These are phyloP conservation scores for Penicillium palitans DNA, from an alignment of 2,329 filamentous ascomycete genomes.

Conservation along the genomic window DNA sequence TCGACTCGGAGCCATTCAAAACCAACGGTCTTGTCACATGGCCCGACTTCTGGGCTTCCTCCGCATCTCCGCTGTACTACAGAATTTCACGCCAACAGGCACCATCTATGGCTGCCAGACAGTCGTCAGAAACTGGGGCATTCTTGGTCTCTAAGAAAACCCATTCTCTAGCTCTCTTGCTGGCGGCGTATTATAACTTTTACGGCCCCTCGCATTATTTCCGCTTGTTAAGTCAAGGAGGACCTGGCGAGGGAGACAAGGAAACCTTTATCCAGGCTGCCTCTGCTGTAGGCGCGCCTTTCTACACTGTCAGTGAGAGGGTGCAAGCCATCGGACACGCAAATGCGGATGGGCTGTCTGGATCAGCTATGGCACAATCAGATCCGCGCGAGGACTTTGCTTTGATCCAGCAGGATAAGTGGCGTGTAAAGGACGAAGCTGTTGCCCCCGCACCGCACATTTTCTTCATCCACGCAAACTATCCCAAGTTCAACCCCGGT, in stretches of 20 bases:
- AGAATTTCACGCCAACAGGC: conserved; percentile 40
- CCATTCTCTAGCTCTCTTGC: conserved; percentile 36
- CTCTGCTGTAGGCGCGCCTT: conserved; percentile 33
- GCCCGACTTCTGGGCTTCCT: conserved; percentile 56
- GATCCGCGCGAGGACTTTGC: conserved; percentile 42
- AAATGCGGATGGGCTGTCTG: conserved; percentile 29
- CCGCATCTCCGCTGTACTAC: conserved; percentile 47
- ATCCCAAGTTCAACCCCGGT: conserved; percentile 45
- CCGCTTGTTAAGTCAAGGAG: conserved; percentile 42
- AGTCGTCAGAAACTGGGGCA: conserved; percentile 40
- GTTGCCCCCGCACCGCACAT: conserved; percentile 35
- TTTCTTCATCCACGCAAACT: conserved; percentile 45
- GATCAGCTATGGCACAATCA: conserved; percentile 42
- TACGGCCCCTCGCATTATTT: conserved; percentile 42
- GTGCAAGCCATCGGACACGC: conserved; percentile 39
- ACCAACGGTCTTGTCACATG: conserved; percentile 57
- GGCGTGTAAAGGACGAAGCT: conserved; percentile 35
- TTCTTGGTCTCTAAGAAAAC: conserved; percentile 41
- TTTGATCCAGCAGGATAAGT: conserved; percentile 34
- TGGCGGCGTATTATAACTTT: conserved; percentile 42
- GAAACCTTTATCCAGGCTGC: conserved; percentile 42
- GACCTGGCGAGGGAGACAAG: conserved; percentile 42
- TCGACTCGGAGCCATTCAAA: conserved; percentile 54
- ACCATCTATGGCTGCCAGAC: conserved; percentile 36
- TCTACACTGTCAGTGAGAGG: conserved; percentile 40